These are phyloP conservation scores for Martiniozyma asiatica DNA, from an alignment of 1,139 yeast genomes.

Conservation along the genomic window DNA sequence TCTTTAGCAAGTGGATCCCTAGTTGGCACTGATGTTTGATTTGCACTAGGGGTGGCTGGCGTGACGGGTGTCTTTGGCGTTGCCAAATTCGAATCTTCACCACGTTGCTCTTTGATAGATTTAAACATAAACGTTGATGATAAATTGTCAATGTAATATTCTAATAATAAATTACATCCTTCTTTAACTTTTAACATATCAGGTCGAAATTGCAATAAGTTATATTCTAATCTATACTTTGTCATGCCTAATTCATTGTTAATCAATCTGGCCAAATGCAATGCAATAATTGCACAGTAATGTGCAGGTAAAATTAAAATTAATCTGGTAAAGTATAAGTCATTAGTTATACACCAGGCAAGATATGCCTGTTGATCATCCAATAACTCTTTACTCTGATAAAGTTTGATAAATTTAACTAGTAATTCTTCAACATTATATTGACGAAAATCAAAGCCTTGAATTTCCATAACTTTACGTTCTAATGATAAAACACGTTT, in stretches of 20 bases:
- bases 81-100: not conserved
- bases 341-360: slow-evolving; percentile 71
- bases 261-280: slow-evolving; percentile 37
- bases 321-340: slow-evolving; percentile 61
- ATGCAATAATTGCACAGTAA: slow-evolving; percentile 61
- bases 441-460: slow-evolving; percentile 43
- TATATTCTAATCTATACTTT: slow-evolving; percentile 7
- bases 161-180: slow-evolving; percentile 26
- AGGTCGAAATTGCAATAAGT: slow-evolving; percentile 2
- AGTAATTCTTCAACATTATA: slow-evolving; percentile 63
- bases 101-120: slow-evolving; percentile 11
- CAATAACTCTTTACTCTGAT: slow-evolving; percentile 26
- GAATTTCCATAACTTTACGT: slow-evolving; percentile 37
- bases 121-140: slow-evolving; percentile 15
- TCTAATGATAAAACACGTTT: slow-evolving; percentile 47
- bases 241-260: slow-evolving; percentile 15
- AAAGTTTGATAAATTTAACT: slow-evolving; percentile 51
- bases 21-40: slow-evolving; percentile 1
- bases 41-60: not conserved
- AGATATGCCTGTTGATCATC: slow-evolving; percentile 35
- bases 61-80: too few species aligned
- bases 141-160: slow-evolving; percentile 20
- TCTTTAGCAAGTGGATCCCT: slow-evolving; percentile 7
- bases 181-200: slow-evolving; percentile 10
- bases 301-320: slow-evolving; percentile 70